Evolutionary conservation across 2,329 filamentous ascomycete genomes (phyloP), one percentile per base, ranked within the genome.

Genomic region (Akanthomyces dipterigenus): DNA sequence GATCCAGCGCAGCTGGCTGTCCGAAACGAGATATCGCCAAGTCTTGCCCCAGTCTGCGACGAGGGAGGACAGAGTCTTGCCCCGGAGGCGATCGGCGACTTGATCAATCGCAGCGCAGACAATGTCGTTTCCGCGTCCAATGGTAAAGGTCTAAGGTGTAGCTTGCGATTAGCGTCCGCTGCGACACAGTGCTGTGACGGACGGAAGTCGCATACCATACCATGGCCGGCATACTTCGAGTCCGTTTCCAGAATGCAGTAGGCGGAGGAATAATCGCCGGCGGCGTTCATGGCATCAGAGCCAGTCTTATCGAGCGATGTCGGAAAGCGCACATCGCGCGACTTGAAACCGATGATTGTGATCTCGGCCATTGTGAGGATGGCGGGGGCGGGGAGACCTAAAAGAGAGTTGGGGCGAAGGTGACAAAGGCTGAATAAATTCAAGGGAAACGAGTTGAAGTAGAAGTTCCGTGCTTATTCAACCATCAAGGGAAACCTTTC

Each of bases 221-320:
- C 90, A 71, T 95, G 90, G 16, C 90, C 90, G 1, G 82, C 81
- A 70, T 82, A 82, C 12, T 82, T 71, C 0, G 88, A 88, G 72
- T 96, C 88, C 0, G 92, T 96, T 71, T 91, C 79, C 54, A 97
- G 79, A 69, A 96, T 93, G 74, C 91, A 96, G 80, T 96, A 97
- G n/a, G 93, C 92, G 14, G 92, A 83, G 1, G 91, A 96, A 77
- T 96, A 96, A 76, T 96, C 91, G 64, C 91, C 90, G 2, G 92
- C 91, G 3, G 90, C 89, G 72, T 97, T 96, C 93, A 96, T 97
- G 70, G 91, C 93, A 83, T 97, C 93, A 9, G 91, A 96, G 69
- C 92, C 92, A n/a, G 91, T 96, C 79, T 93, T 95, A 77, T 96
- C 91, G 64, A 97, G 86, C 45, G 92, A 96, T n/a, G 92, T 97